Evolutionary conservation across 2,329 filamentous ascomycete genomes (phyloP).

Genomic region (Endoconidiophora polonica): DNA sequence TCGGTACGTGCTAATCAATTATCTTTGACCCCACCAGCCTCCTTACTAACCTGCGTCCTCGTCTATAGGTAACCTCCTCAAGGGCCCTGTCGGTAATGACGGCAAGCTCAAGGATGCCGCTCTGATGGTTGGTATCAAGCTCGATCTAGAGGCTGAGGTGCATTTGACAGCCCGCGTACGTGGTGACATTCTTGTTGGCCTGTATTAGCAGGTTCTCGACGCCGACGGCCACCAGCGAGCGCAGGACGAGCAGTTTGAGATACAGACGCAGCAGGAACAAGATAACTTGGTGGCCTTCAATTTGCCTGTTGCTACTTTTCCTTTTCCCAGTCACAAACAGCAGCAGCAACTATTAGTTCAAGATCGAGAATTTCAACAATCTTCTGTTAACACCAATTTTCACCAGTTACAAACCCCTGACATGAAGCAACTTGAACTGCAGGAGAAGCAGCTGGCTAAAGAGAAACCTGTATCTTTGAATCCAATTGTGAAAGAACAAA

Average conservation of each 20-base stretch:
- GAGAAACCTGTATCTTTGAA: no score
- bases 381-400: no score
- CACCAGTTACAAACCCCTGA: no score
- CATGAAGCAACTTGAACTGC: no score
- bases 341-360: no score
- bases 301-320: not conserved
- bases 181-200: constrained; percentile 43
- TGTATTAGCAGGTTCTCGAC: constrained; percentile 27
- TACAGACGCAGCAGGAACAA: no score
- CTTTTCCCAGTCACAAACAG: no score
- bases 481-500: no score
- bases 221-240: constrained; percentile 2
- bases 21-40: not conserved
- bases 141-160: constrained; percentile 45
- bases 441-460: no score
- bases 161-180: constrained; percentile 42
- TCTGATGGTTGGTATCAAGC: constrained; percentile 44
- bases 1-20: constrained; percentile 15
- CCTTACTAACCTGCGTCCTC: not conserved
- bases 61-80: constrained; percentile 33
- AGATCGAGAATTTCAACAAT: no score
- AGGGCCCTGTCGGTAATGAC: constrained; percentile 38
- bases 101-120: constrained; percentile 41
- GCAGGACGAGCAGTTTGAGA: not conserved
- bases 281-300: no score